These are phyloP conservation scores for Crucibulum laeve DNA, from an alignment of 768 basidiomycete genomes.

Conservation along the genomic window DNA sequence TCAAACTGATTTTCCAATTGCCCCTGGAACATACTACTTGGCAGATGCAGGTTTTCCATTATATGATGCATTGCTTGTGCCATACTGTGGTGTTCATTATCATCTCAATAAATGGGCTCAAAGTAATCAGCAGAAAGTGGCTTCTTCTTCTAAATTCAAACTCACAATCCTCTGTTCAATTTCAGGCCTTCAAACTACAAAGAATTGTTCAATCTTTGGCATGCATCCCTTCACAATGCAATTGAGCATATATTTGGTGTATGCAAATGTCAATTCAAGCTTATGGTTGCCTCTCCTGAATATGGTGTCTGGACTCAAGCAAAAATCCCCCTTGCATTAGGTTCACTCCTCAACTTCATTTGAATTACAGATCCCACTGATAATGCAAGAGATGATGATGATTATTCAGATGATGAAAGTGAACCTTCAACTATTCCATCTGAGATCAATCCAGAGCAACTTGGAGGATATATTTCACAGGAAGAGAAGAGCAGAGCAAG, in stretches of 20 bases:
- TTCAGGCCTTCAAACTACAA: slow-evolving; percentile 20
- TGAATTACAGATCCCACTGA: slow-evolving; percentile 9
- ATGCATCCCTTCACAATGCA: slow-evolving; percentile 23
- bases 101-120: slow-evolving; percentile 29
- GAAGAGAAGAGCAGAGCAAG: slow-evolving; percentile 15
- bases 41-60: slow-evolving; percentile 24
- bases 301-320: slow-evolving; percentile 16
- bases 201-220: slow-evolving; percentile 29
- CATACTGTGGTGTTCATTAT: slow-evolving; percentile 24
- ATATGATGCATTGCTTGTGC: slow-evolving; percentile 22
- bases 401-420: slow-evolving; percentile 4
- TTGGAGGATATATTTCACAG: slow-evolving; percentile 8
- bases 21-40: slow-evolving; percentile 21
- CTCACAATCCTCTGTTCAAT: slow-evolving; percentile 1
- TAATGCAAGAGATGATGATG: slow-evolving; percentile 3
- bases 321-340: slow-evolving; percentile 14
- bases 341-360: slow-evolving; percentile 21
- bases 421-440: neutral
- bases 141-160: neutral
- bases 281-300: slow-evolving; percentile 13
- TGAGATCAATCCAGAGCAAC: slow-evolving; percentile 7
- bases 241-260: slow-evolving; percentile 25
- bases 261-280: slow-evolving; percentile 15
- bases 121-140: slow-evolving; percentile 7
- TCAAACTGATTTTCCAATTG: slow-evolving; percentile 16